Conservation (phyloP, 2,329 filamentous ascomycete species). For the Coniella vitis region DNA sequence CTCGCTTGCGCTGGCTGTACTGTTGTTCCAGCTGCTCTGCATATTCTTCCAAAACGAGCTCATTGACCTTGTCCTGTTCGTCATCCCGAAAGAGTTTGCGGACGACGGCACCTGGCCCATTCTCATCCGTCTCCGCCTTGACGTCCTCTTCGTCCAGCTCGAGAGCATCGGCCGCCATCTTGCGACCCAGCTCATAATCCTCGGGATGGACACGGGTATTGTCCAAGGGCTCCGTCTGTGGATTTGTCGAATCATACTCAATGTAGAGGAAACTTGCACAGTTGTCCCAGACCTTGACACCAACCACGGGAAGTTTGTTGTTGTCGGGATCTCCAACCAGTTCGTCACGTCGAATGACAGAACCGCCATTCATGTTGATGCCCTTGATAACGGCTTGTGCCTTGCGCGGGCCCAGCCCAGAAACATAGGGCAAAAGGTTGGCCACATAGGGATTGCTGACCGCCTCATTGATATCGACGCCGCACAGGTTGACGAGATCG, state of each 20-base stretch:
- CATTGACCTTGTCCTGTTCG: conserved; percentile 89
- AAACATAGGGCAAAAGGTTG: conserved; percentile 83
- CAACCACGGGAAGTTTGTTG: conserved; percentile 71
- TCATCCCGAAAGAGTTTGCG: conserved; percentile 93
- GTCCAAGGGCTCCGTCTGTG: conserved; percentile 84
- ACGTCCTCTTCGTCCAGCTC: conserved; percentile 98
- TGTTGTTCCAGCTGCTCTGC: conserved; percentile 91
- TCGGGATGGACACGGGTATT: conserved; percentile 97
- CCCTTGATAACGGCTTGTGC: conserved; percentile 79
- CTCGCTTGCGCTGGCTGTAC: conserved; percentile 89
- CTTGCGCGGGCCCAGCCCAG: conserved; percentile 87
- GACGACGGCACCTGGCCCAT: conserved; percentile 83
- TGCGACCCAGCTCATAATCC: conserved; percentile 95
- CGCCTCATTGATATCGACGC: conserved; percentile 91
- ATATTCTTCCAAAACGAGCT: conserved; percentile 93
- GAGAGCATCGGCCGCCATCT: conserved; percentile 95
- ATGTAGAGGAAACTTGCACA: conserved; percentile 94
- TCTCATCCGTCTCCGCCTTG: conserved; percentile 86
- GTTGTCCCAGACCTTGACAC: conserved; percentile 89
- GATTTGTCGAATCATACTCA: conserved; percentile 75
- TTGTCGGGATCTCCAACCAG: conserved; percentile 82
- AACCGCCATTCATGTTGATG: conserved; percentile 84
- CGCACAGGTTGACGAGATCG: conserved; percentile 95
- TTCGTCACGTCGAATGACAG: conserved; percentile 76
- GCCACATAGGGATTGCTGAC: conserved; percentile 74